Percentiles rank a stretch among this genome's conserved stretches.
Evolutionary conservation across 768 basidiomycete species (phyloP).

Genomic region (Russula emetica): DNA sequence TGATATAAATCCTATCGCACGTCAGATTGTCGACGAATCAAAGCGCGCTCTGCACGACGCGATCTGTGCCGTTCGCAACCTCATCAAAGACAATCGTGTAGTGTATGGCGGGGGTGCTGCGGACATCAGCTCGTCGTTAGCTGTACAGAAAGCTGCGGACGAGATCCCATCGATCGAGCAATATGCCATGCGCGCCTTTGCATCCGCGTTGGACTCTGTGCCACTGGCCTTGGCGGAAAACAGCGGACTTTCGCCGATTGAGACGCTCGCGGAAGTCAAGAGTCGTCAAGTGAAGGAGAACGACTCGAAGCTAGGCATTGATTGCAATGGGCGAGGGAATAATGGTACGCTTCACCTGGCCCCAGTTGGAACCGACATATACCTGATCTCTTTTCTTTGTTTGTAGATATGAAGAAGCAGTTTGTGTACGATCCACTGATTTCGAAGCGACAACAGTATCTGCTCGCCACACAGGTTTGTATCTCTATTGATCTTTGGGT

Average conservation of each 20-base stretch:
- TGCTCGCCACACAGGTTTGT: conserved; percentile 90
- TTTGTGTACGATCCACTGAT: conserved; percentile 97
- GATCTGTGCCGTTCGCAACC: conserved; percentile 93
- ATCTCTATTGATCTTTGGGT: not conserved
- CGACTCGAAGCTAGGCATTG: conserved; percentile 85
- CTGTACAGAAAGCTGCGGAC: conserved; percentile 92
- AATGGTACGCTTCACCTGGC: conserved; percentile 57
- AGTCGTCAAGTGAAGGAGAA: conserved; percentile 85
- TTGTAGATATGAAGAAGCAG: conserved; percentile 92
- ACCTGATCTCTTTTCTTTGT: not conserved
- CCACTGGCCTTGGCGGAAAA: conserved; percentile 97
- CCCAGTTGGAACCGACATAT: not conserved
- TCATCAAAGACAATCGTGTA: conserved; percentile 92
- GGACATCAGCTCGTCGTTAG: conserved; percentile 92
- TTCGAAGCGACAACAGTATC: conserved; percentile 94
- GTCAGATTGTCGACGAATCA: conserved; percentile 96
- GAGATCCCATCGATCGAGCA: conserved; percentile 98
- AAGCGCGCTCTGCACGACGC: conserved; percentile 98
- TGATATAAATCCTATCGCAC: not conserved
- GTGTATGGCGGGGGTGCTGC: conserved; percentile 99
- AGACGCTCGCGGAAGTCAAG: conserved; percentile 94
- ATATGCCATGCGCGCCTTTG: conserved; percentile 99
- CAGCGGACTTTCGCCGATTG: conserved; percentile 93
- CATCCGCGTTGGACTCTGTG: conserved; percentile 90
- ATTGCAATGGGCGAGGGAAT: conserved; percentile 80